A percentile compares a stretch with the other conserved stretches of the same genome.
Conservation (phyloP, 2,329 filamentous ascomycete species). For the Albifimbria verrucaria region DNA sequence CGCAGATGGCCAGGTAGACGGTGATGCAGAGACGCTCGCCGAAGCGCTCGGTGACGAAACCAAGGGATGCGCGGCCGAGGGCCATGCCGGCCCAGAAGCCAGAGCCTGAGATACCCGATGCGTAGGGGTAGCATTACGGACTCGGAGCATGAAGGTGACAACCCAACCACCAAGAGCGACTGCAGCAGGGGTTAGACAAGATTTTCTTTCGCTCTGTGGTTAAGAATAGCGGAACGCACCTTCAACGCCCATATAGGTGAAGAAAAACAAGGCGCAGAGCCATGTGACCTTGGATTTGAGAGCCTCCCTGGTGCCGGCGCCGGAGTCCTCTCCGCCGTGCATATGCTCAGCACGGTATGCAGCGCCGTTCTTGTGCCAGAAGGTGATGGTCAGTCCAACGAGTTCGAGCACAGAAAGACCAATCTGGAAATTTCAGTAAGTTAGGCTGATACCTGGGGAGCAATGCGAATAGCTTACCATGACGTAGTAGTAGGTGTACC, state of each 20-base stretch:
- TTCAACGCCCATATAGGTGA: slow-evolving; percentile 72
- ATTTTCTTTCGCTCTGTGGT: not conserved
- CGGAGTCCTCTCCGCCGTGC: slow-evolving; percentile 17
- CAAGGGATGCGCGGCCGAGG: slow-evolving; percentile 61
- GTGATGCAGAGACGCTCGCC: slow-evolving; percentile 61
- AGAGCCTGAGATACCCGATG: slow-evolving; percentile 68
- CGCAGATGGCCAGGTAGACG: slow-evolving; percentile 59
- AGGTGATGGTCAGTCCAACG: slow-evolving; percentile 44
- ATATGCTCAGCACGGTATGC: slow-evolving; percentile 45
- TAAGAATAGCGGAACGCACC: slow-evolving; percentile 24
- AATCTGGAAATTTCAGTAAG: slow-evolving; percentile 17
- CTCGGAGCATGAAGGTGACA: slow-evolving; percentile 73
- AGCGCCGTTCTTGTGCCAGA: slow-evolving; percentile 57
- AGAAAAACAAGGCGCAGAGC: slow-evolving; percentile 65
- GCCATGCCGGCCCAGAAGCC: slow-evolving; percentile 81
- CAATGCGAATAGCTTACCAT: slow-evolving; percentile 49
- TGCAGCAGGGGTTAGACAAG: slow-evolving; percentile 14
- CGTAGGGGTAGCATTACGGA: slow-evolving; percentile 62
- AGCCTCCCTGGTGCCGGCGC: slow-evolving; percentile 32
- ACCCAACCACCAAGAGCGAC: slow-evolving; percentile 75
- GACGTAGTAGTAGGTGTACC: slow-evolving; percentile 70
- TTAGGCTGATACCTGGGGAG: slow-evolving; percentile 9
- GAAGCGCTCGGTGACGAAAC: slow-evolving; percentile 65
- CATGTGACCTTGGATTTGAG: slow-evolving; percentile 56
- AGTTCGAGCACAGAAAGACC: slow-evolving; percentile 55